Conservation (phyloP, 2,329 filamentous ascomycete genomes). For the Xylariaceae sp. region DNA sequence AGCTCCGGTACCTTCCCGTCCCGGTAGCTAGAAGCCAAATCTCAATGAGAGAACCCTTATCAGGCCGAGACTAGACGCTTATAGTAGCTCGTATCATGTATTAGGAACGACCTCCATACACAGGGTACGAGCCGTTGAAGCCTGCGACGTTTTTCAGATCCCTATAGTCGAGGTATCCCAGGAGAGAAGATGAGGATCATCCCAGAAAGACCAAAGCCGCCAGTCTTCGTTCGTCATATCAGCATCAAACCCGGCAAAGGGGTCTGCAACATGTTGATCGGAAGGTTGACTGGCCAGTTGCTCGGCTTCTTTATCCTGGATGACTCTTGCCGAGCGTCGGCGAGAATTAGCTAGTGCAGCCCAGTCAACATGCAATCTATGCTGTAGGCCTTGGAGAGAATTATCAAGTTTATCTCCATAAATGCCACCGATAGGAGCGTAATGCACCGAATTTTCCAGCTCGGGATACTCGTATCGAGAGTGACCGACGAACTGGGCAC, state of each 20-base stretch:
- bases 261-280: slow-evolving; percentile 6
- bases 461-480: slow-evolving; percentile 22
- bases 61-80: too few relatives aligned
- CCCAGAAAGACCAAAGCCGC: slow-evolving; percentile 28
- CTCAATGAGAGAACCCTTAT: too few relatives aligned
- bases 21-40: neutral
- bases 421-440: slow-evolving; percentile 21
- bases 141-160: neutral
- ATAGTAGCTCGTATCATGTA: too few relatives aligned
- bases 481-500: slow-evolving; percentile 11
- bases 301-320: neutral
- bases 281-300: neutral
- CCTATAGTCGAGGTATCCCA: slow-evolving; percentile 26
- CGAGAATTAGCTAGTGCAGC: neutral
- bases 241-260: slow-evolving; percentile 12
- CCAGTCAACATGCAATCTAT: neutral
- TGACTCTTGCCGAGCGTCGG: neutral
- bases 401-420: slow-evolving; percentile 11
- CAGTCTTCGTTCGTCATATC: slow-evolving; percentile 22
- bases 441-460: slow-evolving; percentile 23
- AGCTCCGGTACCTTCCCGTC: slow-evolving; percentile 6
- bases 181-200: slow-evolving; percentile 25
- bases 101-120: neutral
- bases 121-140: neutral
- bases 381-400: neutral